Conservation (phyloP, 75 land plant species). For the Picea glauca region DNA sequence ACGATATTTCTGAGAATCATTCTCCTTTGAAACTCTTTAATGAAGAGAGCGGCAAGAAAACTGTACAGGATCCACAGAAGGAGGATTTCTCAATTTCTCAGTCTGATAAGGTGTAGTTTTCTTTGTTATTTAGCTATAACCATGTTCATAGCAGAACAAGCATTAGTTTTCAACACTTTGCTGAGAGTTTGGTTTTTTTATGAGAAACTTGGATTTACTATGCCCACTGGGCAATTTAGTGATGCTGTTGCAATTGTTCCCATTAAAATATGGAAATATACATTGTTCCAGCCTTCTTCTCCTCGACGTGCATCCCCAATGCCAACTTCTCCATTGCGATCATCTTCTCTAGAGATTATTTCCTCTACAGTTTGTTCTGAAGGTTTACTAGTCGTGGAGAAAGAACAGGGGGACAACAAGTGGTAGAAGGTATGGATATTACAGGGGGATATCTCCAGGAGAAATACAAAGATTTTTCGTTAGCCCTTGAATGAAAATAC, state of each 20-base stretch:
- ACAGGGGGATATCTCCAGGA: not conserved
- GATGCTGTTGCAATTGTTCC: conserved; percentile 36
- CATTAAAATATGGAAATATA: conserved; percentile 48
- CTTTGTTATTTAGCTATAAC: not conserved
- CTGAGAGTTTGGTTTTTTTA: not conserved
- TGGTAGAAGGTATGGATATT: not conserved
- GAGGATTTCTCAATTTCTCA: conserved; percentile 32
- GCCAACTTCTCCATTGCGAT: not conserved
- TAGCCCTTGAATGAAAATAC: not conserved
- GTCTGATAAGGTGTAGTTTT: conserved; percentile 42
- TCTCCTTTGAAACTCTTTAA: not conserved
- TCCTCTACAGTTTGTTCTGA: not conserved
- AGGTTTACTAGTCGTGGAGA: not conserved
- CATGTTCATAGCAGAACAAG: not conserved
- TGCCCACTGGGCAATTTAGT: conserved; percentile 26
- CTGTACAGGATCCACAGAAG: not conserved
- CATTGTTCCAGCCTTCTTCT: conserved; percentile 6
- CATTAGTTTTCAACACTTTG: not conserved
- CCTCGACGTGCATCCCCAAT: conserved; percentile 12
- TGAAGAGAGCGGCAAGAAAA: not conserved
- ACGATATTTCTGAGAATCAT: not conserved
- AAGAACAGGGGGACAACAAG: not conserved
- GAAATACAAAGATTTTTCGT: not conserved
- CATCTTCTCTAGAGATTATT: conserved; percentile 27
- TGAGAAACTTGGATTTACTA: conserved; percentile 30